A percentile compares a stretch with the other conserved stretches of the same genome.
Conservation (phyloP, 352 stramenopile species). For the Phytopythium mirpurense region DNA sequence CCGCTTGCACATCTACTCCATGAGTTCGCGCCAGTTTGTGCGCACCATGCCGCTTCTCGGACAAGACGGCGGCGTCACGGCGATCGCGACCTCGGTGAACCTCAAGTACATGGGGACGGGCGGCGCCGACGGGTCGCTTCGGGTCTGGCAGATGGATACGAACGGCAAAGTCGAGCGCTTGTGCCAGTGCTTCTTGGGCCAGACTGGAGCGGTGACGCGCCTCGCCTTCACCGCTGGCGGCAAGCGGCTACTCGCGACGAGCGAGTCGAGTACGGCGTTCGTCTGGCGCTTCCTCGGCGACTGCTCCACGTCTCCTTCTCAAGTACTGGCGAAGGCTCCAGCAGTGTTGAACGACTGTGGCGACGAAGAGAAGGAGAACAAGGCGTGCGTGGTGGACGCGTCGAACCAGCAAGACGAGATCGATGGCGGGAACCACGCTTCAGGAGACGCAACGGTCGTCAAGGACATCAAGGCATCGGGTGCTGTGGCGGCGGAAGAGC, state of each 20-base stretch:
- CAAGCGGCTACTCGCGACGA: slow-evolving; percentile 31
- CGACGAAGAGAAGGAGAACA: slow-evolving; percentile 3
- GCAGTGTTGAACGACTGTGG: too few relatives aligned
- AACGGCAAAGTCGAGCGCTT: slow-evolving; percentile 44
- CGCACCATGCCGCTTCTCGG: slow-evolving; percentile 52
- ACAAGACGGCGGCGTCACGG: slow-evolving; percentile 40
- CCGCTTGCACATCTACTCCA: slow-evolving; percentile 49
- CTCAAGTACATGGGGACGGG: slow-evolving; percentile 65
- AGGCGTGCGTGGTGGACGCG: neutral
- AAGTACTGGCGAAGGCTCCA: too few relatives aligned
- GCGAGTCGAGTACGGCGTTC: slow-evolving; percentile 38
- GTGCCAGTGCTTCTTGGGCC: slow-evolving; percentile 52
- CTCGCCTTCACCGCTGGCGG: slow-evolving; percentile 42
- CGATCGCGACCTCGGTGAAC: slow-evolving; percentile 45
- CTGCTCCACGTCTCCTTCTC: neutral
- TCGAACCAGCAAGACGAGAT: neutral
- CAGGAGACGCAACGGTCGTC: neutral
- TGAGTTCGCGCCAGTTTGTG: slow-evolving; percentile 25
- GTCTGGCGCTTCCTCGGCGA: slow-evolving; percentile 62
- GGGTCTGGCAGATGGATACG: slow-evolving; percentile 56
- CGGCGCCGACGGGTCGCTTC: slow-evolving; percentile 43
- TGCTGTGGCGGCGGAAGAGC: slow-evolving; percentile 4
- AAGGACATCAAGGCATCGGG: neutral
- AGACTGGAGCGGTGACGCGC: slow-evolving; percentile 26
- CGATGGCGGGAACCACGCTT: neutral